phyloP scores from a whole-genome alignment of 257 asterid species.

The Lantana camara region DNA sequence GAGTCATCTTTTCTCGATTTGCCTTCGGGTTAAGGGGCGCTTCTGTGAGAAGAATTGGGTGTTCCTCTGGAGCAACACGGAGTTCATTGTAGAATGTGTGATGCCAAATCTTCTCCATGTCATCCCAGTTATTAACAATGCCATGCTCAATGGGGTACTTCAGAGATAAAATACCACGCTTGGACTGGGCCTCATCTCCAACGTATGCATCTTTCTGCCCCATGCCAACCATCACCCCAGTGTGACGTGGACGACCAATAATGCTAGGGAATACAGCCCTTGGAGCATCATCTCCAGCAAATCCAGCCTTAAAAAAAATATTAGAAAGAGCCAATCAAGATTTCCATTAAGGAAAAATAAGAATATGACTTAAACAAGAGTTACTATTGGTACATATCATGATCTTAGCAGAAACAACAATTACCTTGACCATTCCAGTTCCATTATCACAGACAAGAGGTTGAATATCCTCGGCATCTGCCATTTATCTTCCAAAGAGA shows the following conservation, averaged over 20 bases:
- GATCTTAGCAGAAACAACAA: neutral
- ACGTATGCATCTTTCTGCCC: slow-evolving; percentile 50
- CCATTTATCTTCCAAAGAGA: slow-evolving; percentile 28
- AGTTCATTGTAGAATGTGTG: slow-evolving; percentile 48
- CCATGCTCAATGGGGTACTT: slow-evolving; percentile 52
- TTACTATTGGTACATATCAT: too few relatives aligned
- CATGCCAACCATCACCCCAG: slow-evolving; percentile 57
- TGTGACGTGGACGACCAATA: slow-evolving; percentile 54
- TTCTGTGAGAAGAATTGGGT: slow-evolving; percentile 47
- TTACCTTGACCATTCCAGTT: slow-evolving; percentile 44
- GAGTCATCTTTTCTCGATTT: slow-evolving; percentile 50
- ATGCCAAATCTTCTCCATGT: slow-evolving; percentile 52
- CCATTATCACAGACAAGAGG: slow-evolving; percentile 45
- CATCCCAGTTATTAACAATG: slow-evolving; percentile 47
- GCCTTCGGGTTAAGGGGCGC: slow-evolving; percentile 54
- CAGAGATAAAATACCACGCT: slow-evolving; percentile 43
- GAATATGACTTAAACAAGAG: too few relatives aligned
- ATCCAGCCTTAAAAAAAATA: slow-evolving; percentile 39
- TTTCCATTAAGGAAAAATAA: too few relatives aligned
- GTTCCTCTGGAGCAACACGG: slow-evolving; percentile 53
- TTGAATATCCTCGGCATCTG: slow-evolving; percentile 37
- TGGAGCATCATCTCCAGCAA: slow-evolving; percentile 56
- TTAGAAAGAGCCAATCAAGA: too few relatives aligned
- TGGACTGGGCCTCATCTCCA: slow-evolving; percentile 48
- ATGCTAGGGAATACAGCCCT: slow-evolving; percentile 51